phyloP scores from a whole-genome alignment of 2,329 filamentous ascomycete species.

The Phialophora macrospora region DNA sequence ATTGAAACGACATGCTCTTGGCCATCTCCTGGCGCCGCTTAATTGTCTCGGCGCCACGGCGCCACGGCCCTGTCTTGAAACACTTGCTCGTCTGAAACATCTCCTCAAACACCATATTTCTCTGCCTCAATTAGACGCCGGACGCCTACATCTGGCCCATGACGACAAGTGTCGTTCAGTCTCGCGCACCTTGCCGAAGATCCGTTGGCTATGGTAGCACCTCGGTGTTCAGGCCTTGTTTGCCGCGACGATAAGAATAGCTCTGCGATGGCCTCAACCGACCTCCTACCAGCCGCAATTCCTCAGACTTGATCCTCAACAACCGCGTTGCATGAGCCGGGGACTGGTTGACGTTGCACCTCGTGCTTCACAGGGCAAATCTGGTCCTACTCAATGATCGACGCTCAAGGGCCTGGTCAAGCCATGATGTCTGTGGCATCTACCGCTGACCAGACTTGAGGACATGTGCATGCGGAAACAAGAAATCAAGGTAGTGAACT shows the following conservation, averaged over 20 bases:
- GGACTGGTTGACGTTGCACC: conserved; percentile 26
- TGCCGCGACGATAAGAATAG: conserved; percentile 27
- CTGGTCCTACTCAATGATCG: conserved; percentile 14
- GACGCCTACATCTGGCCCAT: conserved; percentile 7
- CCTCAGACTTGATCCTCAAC: conserved; percentile 15
- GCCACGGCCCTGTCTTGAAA: conserved; percentile 9
- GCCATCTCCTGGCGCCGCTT: neutral
- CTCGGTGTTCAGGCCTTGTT: conserved; percentile 1
- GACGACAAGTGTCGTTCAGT: conserved; percentile 21
- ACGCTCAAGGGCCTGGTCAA: conserved; percentile 7
- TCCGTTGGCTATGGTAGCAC: conserved; percentile 26
- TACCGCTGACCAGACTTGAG: conserved; percentile 28
- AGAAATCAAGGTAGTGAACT: conserved; percentile 2
- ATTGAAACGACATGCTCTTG: neutral
- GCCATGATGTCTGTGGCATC: conserved; percentile 32
- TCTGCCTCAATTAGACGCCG: conserved; percentile 29
- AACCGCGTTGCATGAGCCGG: neutral
- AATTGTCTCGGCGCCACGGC: neutral
- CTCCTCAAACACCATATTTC: conserved; percentile 10
- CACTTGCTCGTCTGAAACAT: conserved; percentile 6
- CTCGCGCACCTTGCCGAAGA: neutral
- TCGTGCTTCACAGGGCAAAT: conserved; percentile 9
- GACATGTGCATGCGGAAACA: conserved; percentile 10
- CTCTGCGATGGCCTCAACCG: conserved; percentile 11
- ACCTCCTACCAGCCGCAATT: conserved; percentile 1